Conservation (phyloP, 306 rosid genomes). For the Cucurbita pepo region DNA sequence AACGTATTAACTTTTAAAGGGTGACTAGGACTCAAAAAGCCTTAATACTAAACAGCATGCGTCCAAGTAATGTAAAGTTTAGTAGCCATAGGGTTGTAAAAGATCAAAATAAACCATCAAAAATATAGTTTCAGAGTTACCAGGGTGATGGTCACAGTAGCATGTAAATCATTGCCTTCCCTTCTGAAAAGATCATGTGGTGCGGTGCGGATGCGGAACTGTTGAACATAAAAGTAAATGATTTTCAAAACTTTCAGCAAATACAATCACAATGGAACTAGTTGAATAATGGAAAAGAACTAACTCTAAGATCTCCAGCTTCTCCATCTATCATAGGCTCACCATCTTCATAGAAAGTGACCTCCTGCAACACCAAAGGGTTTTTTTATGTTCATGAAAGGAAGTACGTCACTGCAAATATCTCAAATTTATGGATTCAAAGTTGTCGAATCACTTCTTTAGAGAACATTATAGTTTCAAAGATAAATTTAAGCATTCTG, state of each 20-base stretch:
- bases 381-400: not conserved
- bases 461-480: not conserved
- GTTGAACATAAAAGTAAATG: conserved; percentile 15
- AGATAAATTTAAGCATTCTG: not conserved
- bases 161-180: conserved; percentile 78
- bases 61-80: not conserved
- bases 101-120: not conserved
- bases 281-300: conserved; percentile 9
- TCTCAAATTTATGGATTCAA: not conserved
- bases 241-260: not conserved
- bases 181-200: conserved; percentile 69
- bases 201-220: conserved; percentile 82
- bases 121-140: conserved; percentile 18
- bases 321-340: conserved; percentile 93
- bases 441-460: not conserved
- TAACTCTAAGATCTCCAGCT: conserved; percentile 84
- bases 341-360: conserved; percentile 92
- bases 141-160: conserved; percentile 79
- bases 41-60: not conserved
- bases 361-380: conserved; percentile 39
- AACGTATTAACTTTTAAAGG: conserved; percentile 3
- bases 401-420: not conserved
- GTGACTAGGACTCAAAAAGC: not conserved
- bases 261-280: not conserved
- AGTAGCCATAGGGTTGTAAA: not conserved